A percentile compares a stretch with the other conserved stretches of the same genome.
These are phyloP conservation scores for Hyphodiscus hymeniophilus DNA, from an alignment of 495 filamentous ascomycete genomes.

Conservation along the genomic window DNA sequence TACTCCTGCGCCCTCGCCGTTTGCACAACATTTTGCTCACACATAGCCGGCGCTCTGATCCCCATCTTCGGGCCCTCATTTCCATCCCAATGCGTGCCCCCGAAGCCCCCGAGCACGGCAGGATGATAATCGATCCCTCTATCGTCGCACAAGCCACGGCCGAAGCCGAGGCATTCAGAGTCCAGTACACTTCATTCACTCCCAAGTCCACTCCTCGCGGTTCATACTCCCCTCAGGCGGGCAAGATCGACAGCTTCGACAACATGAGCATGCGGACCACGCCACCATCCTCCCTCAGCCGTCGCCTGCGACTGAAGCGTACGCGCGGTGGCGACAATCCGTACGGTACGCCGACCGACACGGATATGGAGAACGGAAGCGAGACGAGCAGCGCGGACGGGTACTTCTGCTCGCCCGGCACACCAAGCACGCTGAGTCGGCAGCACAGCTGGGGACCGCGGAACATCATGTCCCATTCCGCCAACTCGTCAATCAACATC, in stretches of 20 bases:
- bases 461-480: slow-evolving; percentile 20
- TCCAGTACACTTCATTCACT: slow-evolving; percentile 10
- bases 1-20: slow-evolving; percentile 75
- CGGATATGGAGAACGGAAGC: slow-evolving; percentile 25
- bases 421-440: slow-evolving; percentile 14
- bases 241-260: background rate
- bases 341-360: slow-evolving; percentile 29
- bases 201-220: slow-evolving; percentile 1
- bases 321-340: slow-evolving; percentile 18
- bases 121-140: slow-evolving; percentile 57
- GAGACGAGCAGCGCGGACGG: slow-evolving; percentile 16
- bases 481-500: slow-evolving; percentile 15
- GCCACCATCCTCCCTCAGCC: slow-evolving; percentile 11
- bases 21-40: slow-evolving; percentile 78
- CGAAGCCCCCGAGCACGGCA: slow-evolving; percentile 44
- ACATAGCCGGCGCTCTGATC: slow-evolving; percentile 75
- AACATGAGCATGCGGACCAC: slow-evolving; percentile 1
- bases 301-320: slow-evolving; percentile 18
- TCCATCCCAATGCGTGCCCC: slow-evolving; percentile 60
- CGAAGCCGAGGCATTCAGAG: slow-evolving; percentile 41
- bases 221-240: slow-evolving; percentile 4
- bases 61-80: slow-evolving; percentile 84
- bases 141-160: slow-evolving; percentile 40
- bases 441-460: slow-evolving; percentile 19
- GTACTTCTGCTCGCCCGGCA: slow-evolving; percentile 24